Base-by-base conservation (phyloP, 129 eudicot species). In the Tanacetum coccineum region DNA sequence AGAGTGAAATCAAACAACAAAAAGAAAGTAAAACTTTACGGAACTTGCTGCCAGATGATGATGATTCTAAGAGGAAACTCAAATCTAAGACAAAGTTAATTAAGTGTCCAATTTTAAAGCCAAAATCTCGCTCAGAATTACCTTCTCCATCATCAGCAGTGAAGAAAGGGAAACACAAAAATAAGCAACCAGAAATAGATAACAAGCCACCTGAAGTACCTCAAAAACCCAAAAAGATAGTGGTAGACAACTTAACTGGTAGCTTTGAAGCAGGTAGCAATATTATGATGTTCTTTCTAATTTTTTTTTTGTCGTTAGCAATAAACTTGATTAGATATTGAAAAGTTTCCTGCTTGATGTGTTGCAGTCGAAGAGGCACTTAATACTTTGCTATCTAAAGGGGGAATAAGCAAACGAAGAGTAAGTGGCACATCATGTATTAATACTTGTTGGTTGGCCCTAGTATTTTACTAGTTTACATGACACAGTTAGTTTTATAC, bases 321-420 rank as follows among this genome's bases (percentile, higher is more conserved):
- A 52, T 11, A 30, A 30, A 4, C 40, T 15, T 42, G 66, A 44
- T 51, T 58, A n/a, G 53, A 22, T 73, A 55, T 64, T 54, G 30
- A 66, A 13, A 50, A 47, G 48, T 53, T 47, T 55, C 11, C 5
- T 68, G 44, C 65, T 70, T 56, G 72, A 21, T 44, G 70, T 63
- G 40, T 78, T 87, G 86, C 86, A 93, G 98, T 93, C 70, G 91
- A 93, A 79, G 89, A 78, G 81, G 88, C 86, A 80, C 92, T 93
- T 70, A 93, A 86, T 59, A 89, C 77, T 71, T 79, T 93, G 75
- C 89, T 93, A 26, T 84, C 85, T 77, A 51, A 76, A 81, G 91
- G 95, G 40, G 98, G 98, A 59, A 88, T 93, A 60, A 89, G 96
- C 86, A 93, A 88, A 79, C 78, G 89, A 32, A 86, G 80, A 81